Evolutionary conservation across 108 stramenopile species (phyloP), one percentile per base, ranked within the genome.

Genomic region (Seminavis robusta): DNA sequence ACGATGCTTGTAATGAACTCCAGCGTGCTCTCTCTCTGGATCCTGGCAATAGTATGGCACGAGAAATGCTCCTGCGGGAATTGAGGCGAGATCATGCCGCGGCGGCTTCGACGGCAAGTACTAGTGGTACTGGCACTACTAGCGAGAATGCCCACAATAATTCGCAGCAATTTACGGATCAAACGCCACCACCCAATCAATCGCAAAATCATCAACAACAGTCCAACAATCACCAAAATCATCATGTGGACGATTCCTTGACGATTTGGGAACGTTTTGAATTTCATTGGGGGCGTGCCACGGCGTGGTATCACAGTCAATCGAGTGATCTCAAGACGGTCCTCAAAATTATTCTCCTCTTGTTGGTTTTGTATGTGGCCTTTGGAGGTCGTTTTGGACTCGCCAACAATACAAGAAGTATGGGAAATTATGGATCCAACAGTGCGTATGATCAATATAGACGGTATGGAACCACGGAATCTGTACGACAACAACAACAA

Each of bases 311-410:
- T 34, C 38, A 68, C 23, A 51, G 53, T 17, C 79, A 71, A 52
- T 74, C 80, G 8, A 82, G 83, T 7, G 79, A 84, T 44, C 49
- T 55, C 44, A 56, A 73, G 46, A 73, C 80, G 24, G 27, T 87
- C 9, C 34, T 88, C 47, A 79, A 84, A 56, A 65, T 92, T 8
- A 51, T 59, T 6, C 10, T 65, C 4, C 55, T 52, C 10, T 53
- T 91, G 34, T 13, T 86, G 15, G 29, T 71, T n/a, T 36, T 91
- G 4, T 91, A 91, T 50, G 56, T 91, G 15, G 76, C 79, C 23
- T 80, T 91, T 60, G 90, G 90, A 26, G 90, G 90, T 23, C 52
- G 84, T 51, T 91, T 91, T 55, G 90, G 90, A 4, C 56, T 87
- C 23, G 83, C 17, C 7, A 9, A 3, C 5, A 56, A 26, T 27